A percentile compares a stretch with the other conserved stretches of the same genome.
phyloP scores from a whole-genome alignment of 139 green algal genomes.

The Micractinium sp. region DNA sequence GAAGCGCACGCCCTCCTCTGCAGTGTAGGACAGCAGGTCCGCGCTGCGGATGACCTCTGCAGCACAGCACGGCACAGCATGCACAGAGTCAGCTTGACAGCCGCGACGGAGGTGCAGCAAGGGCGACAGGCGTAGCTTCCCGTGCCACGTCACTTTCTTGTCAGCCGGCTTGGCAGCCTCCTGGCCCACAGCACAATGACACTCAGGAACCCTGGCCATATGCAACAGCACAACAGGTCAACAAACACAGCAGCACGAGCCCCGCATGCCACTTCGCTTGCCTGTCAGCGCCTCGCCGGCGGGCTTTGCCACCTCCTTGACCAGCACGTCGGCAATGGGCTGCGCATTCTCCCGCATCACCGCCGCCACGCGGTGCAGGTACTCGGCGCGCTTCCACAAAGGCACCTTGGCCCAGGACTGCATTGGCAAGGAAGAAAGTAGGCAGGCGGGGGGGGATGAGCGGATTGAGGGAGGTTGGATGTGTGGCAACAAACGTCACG shows the following conservation, averaged over 20 bases:
- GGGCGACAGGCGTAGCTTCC: too few species aligned
- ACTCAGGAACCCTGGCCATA: too few species aligned
- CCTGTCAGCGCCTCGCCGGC: slow-evolving; percentile 81
- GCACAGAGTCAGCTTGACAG: too few species aligned
- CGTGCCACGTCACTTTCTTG: neutral
- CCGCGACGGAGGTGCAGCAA: too few species aligned
- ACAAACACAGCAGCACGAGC: neutral
- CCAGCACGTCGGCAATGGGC: slow-evolving; percentile 88
- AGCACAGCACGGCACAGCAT: neutral
- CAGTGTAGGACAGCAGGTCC: slow-evolving; percentile 93
- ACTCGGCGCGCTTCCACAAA: slow-evolving; percentile 88
- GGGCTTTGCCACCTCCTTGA: slow-evolving; percentile 95
- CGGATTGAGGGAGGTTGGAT: too few species aligned
- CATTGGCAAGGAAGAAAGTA: neutral
- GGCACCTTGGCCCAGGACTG: slow-evolving; percentile 83
- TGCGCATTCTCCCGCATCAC: slow-evolving; percentile 84
- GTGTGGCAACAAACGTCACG: too few species aligned
- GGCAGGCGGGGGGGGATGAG: neutral
- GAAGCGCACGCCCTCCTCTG: slow-evolving; percentile 90
- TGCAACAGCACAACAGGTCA: too few species aligned
- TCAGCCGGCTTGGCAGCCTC: neutral
- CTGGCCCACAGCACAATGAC: neutral
- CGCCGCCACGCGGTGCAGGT: slow-evolving; percentile 77
- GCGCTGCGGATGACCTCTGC: slow-evolving; percentile 84
- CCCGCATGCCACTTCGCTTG: too few species aligned